Percentiles rank a stretch among this genome's conserved stretches.
Evolutionary conservation across 106 monocot genomes (phyloP).

Genomic region (Posidonia australis): DNA sequence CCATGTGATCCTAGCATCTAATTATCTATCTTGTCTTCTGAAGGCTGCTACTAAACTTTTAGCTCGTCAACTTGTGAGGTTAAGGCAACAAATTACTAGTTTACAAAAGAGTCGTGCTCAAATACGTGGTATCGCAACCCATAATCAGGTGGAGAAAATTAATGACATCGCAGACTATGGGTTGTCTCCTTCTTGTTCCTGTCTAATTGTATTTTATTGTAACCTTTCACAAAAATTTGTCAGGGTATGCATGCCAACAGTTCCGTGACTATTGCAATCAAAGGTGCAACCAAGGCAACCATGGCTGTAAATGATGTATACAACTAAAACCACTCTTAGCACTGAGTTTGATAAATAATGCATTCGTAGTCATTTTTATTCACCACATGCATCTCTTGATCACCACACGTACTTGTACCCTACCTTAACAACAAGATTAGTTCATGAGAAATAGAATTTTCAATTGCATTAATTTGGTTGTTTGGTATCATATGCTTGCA

Average conservation of each 20-base stretch:
- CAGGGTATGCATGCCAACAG: constrained; percentile 79
- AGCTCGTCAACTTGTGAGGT: constrained; percentile 67
- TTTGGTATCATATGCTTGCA: constrained; percentile 12
- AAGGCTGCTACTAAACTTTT: constrained; percentile 71
- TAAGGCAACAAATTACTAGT: constrained; percentile 78
- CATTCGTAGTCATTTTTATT: too few species aligned
- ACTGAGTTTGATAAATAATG: background rate
- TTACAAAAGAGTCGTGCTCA: constrained; percentile 73
- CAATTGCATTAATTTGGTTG: too few species aligned
- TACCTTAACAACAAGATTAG: too few species aligned
- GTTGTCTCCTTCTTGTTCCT: too few species aligned
- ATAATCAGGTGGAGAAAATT: constrained; percentile 48
- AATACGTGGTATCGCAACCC: constrained; percentile 76
- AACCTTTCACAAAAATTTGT: background rate
- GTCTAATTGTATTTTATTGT: background rate
- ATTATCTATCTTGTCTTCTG: background rate
- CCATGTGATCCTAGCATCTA: background rate
- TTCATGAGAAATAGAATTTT: too few species aligned
- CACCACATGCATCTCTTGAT: background rate
- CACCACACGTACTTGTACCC: too few species aligned
- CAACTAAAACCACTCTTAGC: background rate
- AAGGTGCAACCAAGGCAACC: constrained; percentile 86
- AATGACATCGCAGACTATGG: too few species aligned
- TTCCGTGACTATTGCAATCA: constrained; percentile 64
- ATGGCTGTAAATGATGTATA: constrained; percentile 76